Percentiles rank a stretch among this genome's conserved stretches.
Conservation (phyloP, 352 stramenopile genomes). For the Thraustotheca clavata region DNA sequence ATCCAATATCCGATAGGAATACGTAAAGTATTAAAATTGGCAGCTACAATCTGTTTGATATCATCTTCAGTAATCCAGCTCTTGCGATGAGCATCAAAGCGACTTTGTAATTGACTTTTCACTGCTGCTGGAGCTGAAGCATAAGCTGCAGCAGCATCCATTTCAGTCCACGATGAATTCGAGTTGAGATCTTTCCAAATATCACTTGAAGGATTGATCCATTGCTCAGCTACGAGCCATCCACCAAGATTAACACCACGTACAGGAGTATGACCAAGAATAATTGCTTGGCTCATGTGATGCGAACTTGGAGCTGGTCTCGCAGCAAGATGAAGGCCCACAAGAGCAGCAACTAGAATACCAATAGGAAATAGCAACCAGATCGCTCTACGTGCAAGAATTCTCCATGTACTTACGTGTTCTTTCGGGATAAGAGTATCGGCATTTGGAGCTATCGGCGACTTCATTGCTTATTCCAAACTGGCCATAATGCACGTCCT, state of each 20-base stretch:
- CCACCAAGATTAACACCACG: constrained; percentile 29
- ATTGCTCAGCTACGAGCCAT: constrained; percentile 28
- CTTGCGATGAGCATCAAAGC: constrained; percentile 4
- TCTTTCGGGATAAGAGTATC: background rate
- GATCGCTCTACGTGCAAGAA: background rate
- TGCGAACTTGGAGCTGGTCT: background rate
- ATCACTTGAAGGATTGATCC: constrained; percentile 21
- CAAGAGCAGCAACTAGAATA: background rate
- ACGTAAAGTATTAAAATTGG: constrained; percentile 46
- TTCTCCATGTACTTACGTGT: background rate
- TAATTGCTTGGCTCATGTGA: constrained; percentile 27
- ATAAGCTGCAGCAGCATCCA: background rate
- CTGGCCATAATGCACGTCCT: too few species aligned
- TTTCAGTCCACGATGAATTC: background rate
- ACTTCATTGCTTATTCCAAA: too few species aligned
- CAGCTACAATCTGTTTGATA: constrained; percentile 29
- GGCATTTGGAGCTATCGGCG: background rate
- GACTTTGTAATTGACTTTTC: background rate
- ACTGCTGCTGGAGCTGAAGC: background rate
- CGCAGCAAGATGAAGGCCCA: constrained; percentile 8
- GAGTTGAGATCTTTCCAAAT: constrained; percentile 25
- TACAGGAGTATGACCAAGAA: constrained; percentile 18
- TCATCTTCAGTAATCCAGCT: constrained; percentile 28
- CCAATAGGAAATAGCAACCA: constrained; percentile 12
- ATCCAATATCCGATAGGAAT: constrained; percentile 59